Conservation (phyloP, 73 alveolate species). For the Tetrahymena thermophila region DNA sequence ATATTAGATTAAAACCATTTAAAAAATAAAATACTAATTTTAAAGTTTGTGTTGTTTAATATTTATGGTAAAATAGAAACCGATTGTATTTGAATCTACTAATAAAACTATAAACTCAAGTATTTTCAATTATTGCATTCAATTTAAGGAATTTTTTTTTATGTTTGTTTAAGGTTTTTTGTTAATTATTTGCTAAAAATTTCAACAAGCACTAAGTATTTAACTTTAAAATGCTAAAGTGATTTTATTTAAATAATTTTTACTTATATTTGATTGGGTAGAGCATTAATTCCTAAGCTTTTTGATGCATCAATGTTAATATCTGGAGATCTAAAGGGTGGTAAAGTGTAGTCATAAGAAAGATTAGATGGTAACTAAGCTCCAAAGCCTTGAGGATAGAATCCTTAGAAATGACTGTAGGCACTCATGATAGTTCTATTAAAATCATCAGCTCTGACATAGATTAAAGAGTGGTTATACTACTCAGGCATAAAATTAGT, state of each 20-base stretch:
- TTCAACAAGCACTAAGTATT: too few relatives aligned
- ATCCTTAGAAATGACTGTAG: slow-evolving; percentile 76
- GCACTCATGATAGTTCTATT: slow-evolving; percentile 80
- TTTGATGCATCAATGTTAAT: background rate
- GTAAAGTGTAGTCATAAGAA: background rate
- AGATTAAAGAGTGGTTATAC: slow-evolving; percentile 72
- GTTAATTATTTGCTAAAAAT: too few relatives aligned
- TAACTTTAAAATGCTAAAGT: background rate
- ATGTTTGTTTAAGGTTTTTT: too few relatives aligned
- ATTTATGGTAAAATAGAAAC: too few relatives aligned
- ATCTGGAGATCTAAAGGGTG: background rate
- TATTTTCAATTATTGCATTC: too few relatives aligned
- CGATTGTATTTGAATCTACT: too few relatives aligned
- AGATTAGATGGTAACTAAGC: background rate
- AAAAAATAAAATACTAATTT: too few relatives aligned
- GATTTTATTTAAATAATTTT: background rate
- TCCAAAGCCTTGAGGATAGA: slow-evolving; percentile 62
- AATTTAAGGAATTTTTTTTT: too few relatives aligned
- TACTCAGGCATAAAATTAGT: slow-evolving; percentile 45
- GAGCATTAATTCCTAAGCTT: background rate
- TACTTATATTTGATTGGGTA: background rate
- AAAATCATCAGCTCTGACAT: slow-evolving; percentile 60
- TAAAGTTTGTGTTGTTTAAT: too few relatives aligned
- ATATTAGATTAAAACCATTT: too few relatives aligned
- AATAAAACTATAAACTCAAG: too few relatives aligned